Conservation (phyloP, 345 rosid species). For the Theobroma cacao region DNA sequence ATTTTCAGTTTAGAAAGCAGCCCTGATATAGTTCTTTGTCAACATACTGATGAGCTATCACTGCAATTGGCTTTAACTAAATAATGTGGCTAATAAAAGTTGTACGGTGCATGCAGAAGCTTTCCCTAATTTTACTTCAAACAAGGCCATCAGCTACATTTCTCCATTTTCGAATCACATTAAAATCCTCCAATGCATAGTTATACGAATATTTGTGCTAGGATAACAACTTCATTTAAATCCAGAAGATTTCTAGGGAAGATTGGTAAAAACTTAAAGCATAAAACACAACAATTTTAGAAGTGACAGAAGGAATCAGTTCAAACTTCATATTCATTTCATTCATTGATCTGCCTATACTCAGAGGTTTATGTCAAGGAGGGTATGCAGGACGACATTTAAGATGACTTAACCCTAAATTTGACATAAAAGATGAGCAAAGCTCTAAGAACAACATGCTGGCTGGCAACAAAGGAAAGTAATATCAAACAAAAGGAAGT, state of each 20-base stretch:
- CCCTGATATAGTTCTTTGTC: background rate
- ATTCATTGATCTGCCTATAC: background rate
- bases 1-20: too few relatives aligned
- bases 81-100: background rate
- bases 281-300: too few relatives aligned
- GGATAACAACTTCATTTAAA: background rate
- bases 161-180: too few relatives aligned
- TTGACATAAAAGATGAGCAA: background rate
- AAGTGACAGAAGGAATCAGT: background rate
- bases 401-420: background rate
- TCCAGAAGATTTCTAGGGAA: background rate
- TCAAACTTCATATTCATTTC: background rate
- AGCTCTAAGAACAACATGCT: background rate
- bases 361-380: background rate
- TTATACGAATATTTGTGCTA: background rate
- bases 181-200: background rate
- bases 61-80: background rate
- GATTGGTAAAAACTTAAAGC: too few relatives aligned
- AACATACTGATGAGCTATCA: background rate
- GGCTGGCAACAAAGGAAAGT: background rate
- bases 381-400: background rate
- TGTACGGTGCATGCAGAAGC: background rate
- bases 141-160: background rate
- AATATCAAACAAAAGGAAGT: background rate
- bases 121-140: background rate